Percentiles rank a stretch among this genome's conserved stretches.
Evolutionary conservation across 179 eudicot genomes (phyloP).

Genomic region (Beta lomatogona): DNA sequence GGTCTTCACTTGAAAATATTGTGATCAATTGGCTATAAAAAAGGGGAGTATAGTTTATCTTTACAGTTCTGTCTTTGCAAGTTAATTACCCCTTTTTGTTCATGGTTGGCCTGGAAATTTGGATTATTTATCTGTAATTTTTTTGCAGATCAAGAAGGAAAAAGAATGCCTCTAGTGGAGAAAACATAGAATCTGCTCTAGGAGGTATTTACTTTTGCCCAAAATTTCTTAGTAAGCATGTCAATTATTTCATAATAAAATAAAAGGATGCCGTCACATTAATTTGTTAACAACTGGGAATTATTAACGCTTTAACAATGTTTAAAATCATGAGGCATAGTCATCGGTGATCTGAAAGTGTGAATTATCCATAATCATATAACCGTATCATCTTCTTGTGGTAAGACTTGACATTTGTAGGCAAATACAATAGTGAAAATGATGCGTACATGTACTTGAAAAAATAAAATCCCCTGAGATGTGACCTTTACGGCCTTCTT

Average conservation of each 20-base stretch:
- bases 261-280: neutral
- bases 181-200: slow-evolving; percentile 55
- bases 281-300: neutral
- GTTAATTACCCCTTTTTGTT: neutral
- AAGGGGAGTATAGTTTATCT: neutral
- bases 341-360: neutral
- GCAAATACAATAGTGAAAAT: neutral
- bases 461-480: neutral
- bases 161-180: slow-evolving; percentile 63
- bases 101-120: neutral
- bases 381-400: neutral
- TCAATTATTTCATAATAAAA: no score
- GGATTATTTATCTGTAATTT: neutral
- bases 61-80: neutral
- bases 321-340: neutral
- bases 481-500: neutral
- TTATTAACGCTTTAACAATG: neutral
- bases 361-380: neutral
- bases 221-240: neutral
- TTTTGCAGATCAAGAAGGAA: slow-evolving; percentile 69
- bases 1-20: neutral
- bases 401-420: neutral
- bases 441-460: neutral
- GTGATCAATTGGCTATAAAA: slow-evolving; percentile 1
- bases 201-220: slow-evolving; percentile 45